phyloP scores from a whole-genome alignment of 129 eudicot species.

The Pulicaria dysenterica region DNA sequence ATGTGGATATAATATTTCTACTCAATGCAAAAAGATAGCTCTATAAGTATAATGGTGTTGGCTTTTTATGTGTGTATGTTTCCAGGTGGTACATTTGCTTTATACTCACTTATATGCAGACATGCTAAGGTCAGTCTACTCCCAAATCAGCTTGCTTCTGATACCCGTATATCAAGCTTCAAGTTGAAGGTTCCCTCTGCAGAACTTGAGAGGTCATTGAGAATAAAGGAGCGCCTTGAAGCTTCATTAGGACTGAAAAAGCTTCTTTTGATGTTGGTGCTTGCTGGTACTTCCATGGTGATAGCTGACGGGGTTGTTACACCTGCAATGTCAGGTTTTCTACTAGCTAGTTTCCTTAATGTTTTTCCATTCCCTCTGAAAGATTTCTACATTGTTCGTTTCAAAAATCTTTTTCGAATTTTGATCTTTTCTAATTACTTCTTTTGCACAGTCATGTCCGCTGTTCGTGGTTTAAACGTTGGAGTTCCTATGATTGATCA shows the following conservation, averaged over 20 bases:
- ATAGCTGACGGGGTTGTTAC: conserved; percentile 98
- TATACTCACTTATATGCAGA: conserved; percentile 92
- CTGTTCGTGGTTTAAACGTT: conserved; percentile 84
- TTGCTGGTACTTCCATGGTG: conserved; percentile 97
- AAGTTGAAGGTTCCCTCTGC: conserved; percentile 91
- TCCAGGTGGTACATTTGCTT: conserved; percentile 96
- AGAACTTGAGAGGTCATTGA: conserved; percentile 92
- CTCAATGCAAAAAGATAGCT: neutral
- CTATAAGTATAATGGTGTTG: neutral
- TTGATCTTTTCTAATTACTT: conserved; percentile 6
- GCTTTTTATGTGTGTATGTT: conserved; percentile 19
- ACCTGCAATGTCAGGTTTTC: conserved; percentile 97
- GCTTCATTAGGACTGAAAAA: conserved; percentile 69
- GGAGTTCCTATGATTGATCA: conserved; percentile 60
- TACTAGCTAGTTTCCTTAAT: conserved; percentile 12
- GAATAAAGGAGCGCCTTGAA: conserved; percentile 80
- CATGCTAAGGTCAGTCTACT: conserved; percentile 96
- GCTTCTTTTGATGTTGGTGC: conserved; percentile 82
- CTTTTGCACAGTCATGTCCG: conserved; percentile 72
- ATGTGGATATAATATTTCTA: neutral
- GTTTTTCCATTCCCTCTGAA: conserved; percentile 5
- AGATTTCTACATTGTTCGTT: conserved; percentile 9
- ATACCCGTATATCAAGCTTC: conserved; percentile 92
- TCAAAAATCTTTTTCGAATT: conserved; percentile 19
- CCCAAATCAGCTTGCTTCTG: conserved; percentile 89